These are phyloP conservation scores for Musa schizocarpa DNA, from an alignment of 176 grass and related monocot species.

Conservation along the genomic window DNA sequence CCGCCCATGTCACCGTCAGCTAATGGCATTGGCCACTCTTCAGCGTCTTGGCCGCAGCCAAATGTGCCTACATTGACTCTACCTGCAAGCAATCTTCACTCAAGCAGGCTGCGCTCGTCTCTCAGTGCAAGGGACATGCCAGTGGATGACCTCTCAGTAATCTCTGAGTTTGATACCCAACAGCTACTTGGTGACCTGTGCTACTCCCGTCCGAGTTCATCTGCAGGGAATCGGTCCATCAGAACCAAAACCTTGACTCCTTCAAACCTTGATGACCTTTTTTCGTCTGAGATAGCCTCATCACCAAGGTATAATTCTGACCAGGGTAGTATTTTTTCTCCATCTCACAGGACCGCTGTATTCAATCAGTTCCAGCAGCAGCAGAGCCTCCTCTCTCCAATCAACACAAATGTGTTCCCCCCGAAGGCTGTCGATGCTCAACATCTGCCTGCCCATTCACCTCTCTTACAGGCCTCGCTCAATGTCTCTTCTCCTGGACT, in stretches of 20 bases:
- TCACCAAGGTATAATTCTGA: conserved; percentile 64
- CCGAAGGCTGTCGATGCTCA: conserved; percentile 46
- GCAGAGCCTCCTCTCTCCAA: conserved; percentile 66
- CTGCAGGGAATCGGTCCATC: conserved; percentile 28
- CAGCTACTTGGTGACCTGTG: conserved; percentile 61
- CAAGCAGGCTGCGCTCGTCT: conserved; percentile 69
- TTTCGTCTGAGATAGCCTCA: conserved; percentile 45
- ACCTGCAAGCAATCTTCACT: conserved; percentile 38
- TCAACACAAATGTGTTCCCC: conserved; percentile 59
- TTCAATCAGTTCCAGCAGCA: conserved; percentile 70
- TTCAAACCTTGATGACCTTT: conserved; percentile 64
- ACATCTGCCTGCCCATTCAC: conserved; percentile 48
- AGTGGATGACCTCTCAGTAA: conserved; percentile 42
- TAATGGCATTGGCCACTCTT: conserved; percentile 16
- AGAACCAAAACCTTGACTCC: conserved; percentile 37
- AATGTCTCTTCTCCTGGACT: conserved; percentile 44
- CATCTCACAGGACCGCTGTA: conserved; percentile 64
- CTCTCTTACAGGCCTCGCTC: conserved; percentile 55
- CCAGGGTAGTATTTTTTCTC: conserved; percentile 50
- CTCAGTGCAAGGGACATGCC: conserved; percentile 72
- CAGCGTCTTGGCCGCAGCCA: conserved; percentile 18
- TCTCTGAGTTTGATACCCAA: conserved; percentile 48
- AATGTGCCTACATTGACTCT: conserved; percentile 22
- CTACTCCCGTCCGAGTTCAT: conserved; percentile 21
- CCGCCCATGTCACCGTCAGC: conserved; percentile 21